These are phyloP conservation scores for Perkinsus marinus DNA, from an alignment of 169 alveolate species.

Conservation along the genomic window DNA sequence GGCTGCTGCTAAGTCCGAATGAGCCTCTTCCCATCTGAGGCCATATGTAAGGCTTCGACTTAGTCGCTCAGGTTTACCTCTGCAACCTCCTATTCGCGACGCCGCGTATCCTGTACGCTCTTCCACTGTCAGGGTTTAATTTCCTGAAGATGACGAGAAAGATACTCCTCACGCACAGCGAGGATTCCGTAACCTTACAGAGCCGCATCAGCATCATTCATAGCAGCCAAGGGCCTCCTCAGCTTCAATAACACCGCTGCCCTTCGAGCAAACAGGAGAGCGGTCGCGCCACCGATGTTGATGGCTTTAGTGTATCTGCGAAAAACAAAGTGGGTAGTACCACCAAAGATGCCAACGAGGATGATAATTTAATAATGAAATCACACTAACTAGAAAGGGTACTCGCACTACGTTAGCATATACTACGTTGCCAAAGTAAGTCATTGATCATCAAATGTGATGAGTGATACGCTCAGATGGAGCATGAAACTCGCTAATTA, in stretches of 20 bases:
- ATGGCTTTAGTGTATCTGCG: neutral
- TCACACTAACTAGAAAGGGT: too few relatives aligned
- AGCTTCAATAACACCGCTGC: neutral
- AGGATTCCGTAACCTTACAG: neutral
- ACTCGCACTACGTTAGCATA: too few relatives aligned
- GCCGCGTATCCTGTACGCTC: neutral
- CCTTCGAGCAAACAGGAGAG: neutral
- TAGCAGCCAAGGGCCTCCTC: neutral
- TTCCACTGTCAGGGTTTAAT: neutral
- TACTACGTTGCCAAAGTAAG: too few relatives aligned
- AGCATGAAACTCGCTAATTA: too few relatives aligned
- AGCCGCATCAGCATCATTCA: neutral
- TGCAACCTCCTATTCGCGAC: neutral
- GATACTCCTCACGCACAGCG: neutral
- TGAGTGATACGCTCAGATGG: too few relatives aligned
- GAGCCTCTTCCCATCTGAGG: neutral
- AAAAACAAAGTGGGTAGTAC: too few relatives aligned
- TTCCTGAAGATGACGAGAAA: neutral
- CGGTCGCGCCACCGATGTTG: neutral
- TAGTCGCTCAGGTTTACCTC: neutral
- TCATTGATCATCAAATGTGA: too few relatives aligned
- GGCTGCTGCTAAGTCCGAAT: neutral
- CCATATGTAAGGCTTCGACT: too few relatives aligned
- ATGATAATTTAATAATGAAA: neutral
- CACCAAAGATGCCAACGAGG: too few relatives aligned